Evolutionary conservation across 805 yeast genomes (phyloP), one percentile per base, ranked within the genome.

Genomic region (Peterozyma xylosa): DNA sequence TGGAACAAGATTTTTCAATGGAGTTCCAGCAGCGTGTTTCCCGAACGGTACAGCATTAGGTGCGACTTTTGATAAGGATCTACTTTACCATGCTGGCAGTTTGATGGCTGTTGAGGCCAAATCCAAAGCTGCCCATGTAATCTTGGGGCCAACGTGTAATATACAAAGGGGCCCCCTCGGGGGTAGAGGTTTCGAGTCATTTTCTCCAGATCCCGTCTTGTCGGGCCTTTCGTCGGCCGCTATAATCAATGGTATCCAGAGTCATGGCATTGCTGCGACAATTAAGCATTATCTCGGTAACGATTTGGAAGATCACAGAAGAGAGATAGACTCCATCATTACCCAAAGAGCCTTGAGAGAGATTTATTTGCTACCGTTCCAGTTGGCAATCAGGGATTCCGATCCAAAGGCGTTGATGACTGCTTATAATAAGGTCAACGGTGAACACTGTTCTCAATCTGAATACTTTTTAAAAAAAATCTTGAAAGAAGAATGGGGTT

Each of bases 271-370:
- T 35, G 68, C 70, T 40, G 81, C 83, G 9, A 71, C 79, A 33
- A 63, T 79, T 52, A 80, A 80, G 59, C 86, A 80, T 57, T 80
- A 58, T 56, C 81, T 76, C 16, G 71, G 80, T 55, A 80, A 80
- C 48, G 86, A 80, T 51, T 71, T 69, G 54, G 86, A 80, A 53
- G 71, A 76, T 45, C 73, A 74, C 43, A 62, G 86, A 47, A 62
- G 56, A 43, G 58, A 68, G 4, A 68, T 73, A 30, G 69, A 78
- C 53, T 62, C 78, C 7, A 57, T 71, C 18, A 62, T 80, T 41
- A 64, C 81, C 2, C 77, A 74, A 51, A 63, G 86, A 53, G 85
- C 86, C 2, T 59, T 80, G 45, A 68, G 86, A 52, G 86, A 80
- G 57, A 70, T 80, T 43, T 80, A 80, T 58, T 62, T 80, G 54